Percentiles rank a stretch among this genome's conserved stretches.
Evolutionary conservation across 1,284 basidiomycete genomes (phyloP).

Genomic region (Sanghuangporus sanghuang): DNA sequence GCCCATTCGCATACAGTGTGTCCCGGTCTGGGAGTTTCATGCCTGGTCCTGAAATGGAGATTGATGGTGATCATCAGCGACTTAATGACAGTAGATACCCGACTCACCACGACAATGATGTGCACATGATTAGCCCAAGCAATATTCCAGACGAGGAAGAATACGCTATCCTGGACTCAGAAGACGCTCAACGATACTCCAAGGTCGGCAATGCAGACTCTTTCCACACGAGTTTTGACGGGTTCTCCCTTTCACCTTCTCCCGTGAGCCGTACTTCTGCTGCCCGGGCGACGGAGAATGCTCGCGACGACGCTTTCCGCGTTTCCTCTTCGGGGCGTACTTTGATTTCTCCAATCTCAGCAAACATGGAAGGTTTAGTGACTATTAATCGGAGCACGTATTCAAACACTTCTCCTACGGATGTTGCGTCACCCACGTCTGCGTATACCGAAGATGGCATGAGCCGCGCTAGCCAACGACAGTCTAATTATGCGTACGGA

Average conservation of each 20-base stretch:
- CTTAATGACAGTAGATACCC: background rate
- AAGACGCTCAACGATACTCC: slow-evolving; percentile 1
- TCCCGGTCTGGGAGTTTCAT: slow-evolving; percentile 12
- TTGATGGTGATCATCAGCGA: slow-evolving; percentile 4
- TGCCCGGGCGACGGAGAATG: slow-evolving; percentile 13
- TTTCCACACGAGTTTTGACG: slow-evolving; percentile 16
- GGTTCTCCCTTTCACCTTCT: slow-evolving; percentile 15
- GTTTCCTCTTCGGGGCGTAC: slow-evolving; percentile 11
- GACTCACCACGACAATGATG: slow-evolving; percentile 9
- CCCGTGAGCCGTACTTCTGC: slow-evolving; percentile 6
- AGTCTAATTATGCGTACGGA: background rate
- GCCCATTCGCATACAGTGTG: slow-evolving; percentile 16
- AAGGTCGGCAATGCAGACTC: slow-evolving; percentile 5
- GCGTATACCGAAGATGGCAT: background rate
- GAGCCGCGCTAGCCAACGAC: background rate
- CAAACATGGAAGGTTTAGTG: slow-evolving; percentile 7
- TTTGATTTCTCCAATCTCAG: slow-evolving; percentile 2
- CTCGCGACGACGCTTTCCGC: slow-evolving; percentile 2
- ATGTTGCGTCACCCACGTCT: slow-evolving; percentile 7
- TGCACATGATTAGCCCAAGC: slow-evolving; percentile 18
- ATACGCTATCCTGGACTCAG: background rate
- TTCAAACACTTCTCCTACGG: slow-evolving; percentile 11
- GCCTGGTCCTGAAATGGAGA: slow-evolving; percentile 12
- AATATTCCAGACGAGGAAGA: slow-evolving; percentile 1
- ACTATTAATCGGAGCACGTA: slow-evolving; percentile 12